Conservation (phyloP, 805 yeast species). For the Nakazawaea populi region DNA sequence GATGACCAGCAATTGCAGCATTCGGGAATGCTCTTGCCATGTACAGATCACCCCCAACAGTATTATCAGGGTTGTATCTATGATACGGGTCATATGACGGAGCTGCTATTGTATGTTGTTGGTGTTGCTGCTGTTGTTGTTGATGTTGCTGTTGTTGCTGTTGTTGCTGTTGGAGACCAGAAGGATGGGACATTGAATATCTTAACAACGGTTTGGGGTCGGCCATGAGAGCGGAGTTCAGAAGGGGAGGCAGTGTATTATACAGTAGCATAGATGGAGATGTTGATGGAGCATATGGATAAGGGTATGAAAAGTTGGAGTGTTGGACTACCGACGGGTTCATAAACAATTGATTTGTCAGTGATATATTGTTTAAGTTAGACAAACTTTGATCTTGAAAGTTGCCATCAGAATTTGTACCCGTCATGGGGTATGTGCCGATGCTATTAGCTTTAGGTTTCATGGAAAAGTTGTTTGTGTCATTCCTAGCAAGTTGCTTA, state of each 20-base stretch:
- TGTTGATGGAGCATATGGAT: not conserved
- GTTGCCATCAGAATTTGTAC: no score
- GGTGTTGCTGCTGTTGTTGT: not conserved
- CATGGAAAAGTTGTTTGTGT: not conserved
- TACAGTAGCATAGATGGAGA: not conserved
- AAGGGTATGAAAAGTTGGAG: not conserved
- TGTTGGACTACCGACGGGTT: not conserved
- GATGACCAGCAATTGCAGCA: not conserved
- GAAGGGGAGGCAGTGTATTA: no score
- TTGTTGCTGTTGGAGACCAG: not conserved
- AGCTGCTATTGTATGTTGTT: not conserved
- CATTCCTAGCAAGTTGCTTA: not conserved
- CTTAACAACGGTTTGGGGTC: not conserved
- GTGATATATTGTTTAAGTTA: no score
- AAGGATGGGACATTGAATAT: not conserved
- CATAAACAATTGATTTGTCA: not conserved
- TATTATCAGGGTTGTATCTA: not conserved
- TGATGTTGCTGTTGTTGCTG: not conserved
- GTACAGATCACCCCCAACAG: not conserved
- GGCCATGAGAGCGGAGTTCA: not conserved
- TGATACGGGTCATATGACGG: not conserved
- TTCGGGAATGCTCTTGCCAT: not conserved
- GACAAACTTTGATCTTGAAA: no score
- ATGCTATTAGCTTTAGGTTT: not conserved
- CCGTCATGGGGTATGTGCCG: not conserved